Conservation (phyloP, 2,329 filamentous ascomycete species). For the Alternaria burnsii region DNA sequence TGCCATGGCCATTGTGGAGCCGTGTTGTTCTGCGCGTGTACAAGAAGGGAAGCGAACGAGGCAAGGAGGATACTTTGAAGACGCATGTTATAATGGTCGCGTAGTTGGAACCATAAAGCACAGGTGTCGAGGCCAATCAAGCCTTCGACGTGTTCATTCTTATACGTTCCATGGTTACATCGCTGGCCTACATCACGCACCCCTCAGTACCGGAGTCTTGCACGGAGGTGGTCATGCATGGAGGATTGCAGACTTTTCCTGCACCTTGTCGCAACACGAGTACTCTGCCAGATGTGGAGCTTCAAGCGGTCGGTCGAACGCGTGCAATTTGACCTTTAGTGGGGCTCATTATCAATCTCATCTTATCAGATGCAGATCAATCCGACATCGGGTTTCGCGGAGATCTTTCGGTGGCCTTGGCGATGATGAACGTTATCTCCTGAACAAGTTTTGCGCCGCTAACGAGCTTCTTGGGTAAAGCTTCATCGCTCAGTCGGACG, state of each 20-base stretch:
- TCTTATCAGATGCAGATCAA: constrained; percentile 10
- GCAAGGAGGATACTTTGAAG: neutral
- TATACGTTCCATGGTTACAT: neutral
- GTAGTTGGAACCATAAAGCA: neutral
- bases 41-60: neutral
- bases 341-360: constrained; percentile 1
- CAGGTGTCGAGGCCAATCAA: neutral
- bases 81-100: neutral
- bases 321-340: neutral
- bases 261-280: constrained; percentile 6
- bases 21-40: neutral
- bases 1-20: constrained; percentile 16
- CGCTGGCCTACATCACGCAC: neutral
- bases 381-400: constrained; percentile 3
- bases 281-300: neutral
- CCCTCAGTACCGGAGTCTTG: neutral
- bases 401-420: neutral
- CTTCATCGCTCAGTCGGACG: neutral
- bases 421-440: neutral
- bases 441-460: neutral
- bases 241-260: neutral
- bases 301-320: neutral
- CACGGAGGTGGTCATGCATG: neutral
- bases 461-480: neutral
- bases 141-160: neutral